Evolutionary conservation across 306 rosid genomes (phyloP), one percentile per base, ranked within the genome.

Genomic region (Cicer chorassanicum): DNA sequence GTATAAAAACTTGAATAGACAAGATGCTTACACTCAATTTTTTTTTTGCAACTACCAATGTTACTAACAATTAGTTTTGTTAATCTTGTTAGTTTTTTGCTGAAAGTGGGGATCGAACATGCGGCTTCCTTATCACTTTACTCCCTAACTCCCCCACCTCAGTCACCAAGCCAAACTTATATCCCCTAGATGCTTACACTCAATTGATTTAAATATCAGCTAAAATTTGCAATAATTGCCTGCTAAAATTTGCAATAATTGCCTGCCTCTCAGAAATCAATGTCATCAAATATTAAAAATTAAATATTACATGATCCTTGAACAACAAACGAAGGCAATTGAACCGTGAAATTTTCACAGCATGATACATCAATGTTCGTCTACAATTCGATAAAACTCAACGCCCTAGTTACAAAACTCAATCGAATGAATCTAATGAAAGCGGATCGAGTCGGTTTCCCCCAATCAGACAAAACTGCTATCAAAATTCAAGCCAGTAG

Each of bases 401-500:
- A 36, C 51, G 61, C 18, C n/a, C 50, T 10, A 7, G 67, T 65
- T 6, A 72, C 74, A 14, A 48, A 68, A 68, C 45, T 12, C 63
- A 80, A 41, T 46, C 43, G 21, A 54, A 12, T 65, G 34, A 69
- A 69, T 71, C 74, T 11, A 36, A 67, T 6, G 60, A 56, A 76
- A 70, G 10, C 50, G 70, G 83, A 84, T 78, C 88, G 69, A 66
- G 65, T 34, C 54, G 65, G 14, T 65, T 55, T 48, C 45, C 46
- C 12, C n/a, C 45, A 78, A 78, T 79, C 74, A 78, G 41, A 57
- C 62, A 39, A 70, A 65, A 46, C 10, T 40, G 8, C 80, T 4
- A 74, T 43, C 44, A 21, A 70, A 78, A 79, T 78, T 57, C 43
- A 75, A 53, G 72, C 56, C 18, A 67, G 49, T 53, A 71, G 19